Evolutionary conservation across 2,329 filamentous ascomycete genomes (phyloP), one percentile per base, ranked within the genome.

Genomic region (Cryphonectria carpinicola): DNA sequence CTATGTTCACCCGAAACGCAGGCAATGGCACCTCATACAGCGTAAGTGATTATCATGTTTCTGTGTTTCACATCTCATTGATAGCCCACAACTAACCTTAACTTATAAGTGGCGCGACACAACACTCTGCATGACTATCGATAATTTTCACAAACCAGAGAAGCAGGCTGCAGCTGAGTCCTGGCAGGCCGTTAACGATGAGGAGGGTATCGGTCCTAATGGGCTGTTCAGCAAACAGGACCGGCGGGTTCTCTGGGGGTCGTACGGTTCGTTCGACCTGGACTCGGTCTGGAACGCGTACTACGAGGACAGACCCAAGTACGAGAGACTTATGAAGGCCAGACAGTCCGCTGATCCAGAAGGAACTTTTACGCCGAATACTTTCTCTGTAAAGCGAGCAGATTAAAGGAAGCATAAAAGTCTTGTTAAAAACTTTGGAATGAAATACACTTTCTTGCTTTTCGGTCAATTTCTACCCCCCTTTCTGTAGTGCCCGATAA

Each of bases 21-120:
- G 75, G 77, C 60, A 85, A 85, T 65, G 84, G 84, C 10, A 86
- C 83, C 0, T 78, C 83, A 0, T 85, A 81, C 73, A 84, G 82
- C 75, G 69, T 71, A 61, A 68, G 69, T 65, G 58, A 39, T 39
- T 37, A 10, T 60, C 10, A 19, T 39, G 4, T 14, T 39, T 25
- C n/a, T 2, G n/a, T 3, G 11, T 54, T 8, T 25, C 8, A 13
- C 8, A 28, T 25, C n/a, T 28, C 52, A 56, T 28, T 56, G 11
- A 1, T 28, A 3, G 4, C 52, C 25, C n/a, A 39, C 1, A 10
- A 52, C 11, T 25, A 6, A 32, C 19, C 46, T 54, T 14, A 28
- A 22, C 43, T 19, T 46, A 0, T n/a, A 37, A 71, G 69, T 85
- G 83, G 82, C 79, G 84, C 65, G 83, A 86, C 74, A 81, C 81